Conservation (phyloP, 495 filamentous ascomycete species). For the Aspergillus panamensis region DNA sequence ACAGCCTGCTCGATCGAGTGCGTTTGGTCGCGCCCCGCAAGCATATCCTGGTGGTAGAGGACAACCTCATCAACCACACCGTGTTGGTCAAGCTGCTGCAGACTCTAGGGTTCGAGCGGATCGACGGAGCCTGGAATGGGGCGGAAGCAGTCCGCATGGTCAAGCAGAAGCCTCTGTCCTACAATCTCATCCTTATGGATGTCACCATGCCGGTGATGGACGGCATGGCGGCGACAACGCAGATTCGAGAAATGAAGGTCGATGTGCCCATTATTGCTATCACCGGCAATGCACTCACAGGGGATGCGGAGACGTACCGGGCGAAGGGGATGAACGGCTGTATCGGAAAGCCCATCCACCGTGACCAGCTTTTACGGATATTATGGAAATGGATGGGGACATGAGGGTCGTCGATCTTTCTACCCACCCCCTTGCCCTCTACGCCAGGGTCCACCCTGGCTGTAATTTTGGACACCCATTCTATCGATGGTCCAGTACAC, state of each 20-base stretch:
- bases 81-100: constrained; percentile 58
- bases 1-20: constrained; percentile 12
- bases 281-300: constrained; percentile 61
- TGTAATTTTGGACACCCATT: too few species aligned
- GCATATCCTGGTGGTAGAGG: constrained; percentile 54
- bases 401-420: background rate
- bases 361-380: constrained; percentile 34
- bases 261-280: constrained; percentile 59
- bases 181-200: constrained; percentile 57
- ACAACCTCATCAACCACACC: constrained; percentile 62
- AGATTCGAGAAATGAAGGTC: constrained; percentile 53
- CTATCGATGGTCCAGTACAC: too few species aligned
- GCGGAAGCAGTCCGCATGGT: constrained; percentile 53
- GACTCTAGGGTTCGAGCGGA: constrained; percentile 49
- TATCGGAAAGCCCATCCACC: constrained; percentile 58
- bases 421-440: too few species aligned
- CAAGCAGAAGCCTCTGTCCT: constrained; percentile 46
- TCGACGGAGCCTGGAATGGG: constrained; percentile 55
- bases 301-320: constrained; percentile 55
- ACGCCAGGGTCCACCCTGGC: too few species aligned
- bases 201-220: constrained; percentile 74
- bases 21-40: constrained; percentile 41
- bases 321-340: constrained; percentile 62
- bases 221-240: constrained; percentile 59
- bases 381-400: constrained; percentile 41